Evolutionary conservation across 768 basidiomycete species (phyloP).

Genomic region (Phlebiopsis gigantea): DNA sequence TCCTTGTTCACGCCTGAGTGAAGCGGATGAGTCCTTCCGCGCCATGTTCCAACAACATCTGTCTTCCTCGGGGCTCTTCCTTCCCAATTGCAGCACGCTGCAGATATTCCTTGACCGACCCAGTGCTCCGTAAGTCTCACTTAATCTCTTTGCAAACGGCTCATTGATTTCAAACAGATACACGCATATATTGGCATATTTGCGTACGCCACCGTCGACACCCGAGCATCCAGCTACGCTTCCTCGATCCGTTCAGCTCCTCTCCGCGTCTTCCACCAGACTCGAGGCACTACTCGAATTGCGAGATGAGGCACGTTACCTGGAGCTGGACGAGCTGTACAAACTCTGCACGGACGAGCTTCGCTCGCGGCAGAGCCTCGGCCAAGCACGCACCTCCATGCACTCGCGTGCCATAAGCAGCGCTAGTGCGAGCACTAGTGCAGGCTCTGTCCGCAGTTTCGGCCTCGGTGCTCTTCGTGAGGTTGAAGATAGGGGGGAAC

Average conservation of each 20-base stretch:
- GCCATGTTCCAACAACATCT: constrained; percentile 60
- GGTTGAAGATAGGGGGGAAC: constrained; percentile 31
- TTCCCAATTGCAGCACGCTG: constrained; percentile 40
- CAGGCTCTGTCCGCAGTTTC: constrained; percentile 48
- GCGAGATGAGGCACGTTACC: constrained; percentile 72
- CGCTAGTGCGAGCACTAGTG: constrained; percentile 38
- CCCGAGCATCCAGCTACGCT: constrained; percentile 35
- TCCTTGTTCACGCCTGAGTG: constrained; percentile 39
- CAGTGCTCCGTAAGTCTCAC: constrained; percentile 63
- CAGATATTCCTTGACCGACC: constrained; percentile 79
- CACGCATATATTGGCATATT: constrained; percentile 5
- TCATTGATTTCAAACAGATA: constrained; percentile 17
- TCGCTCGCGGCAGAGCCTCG: constrained; percentile 30
- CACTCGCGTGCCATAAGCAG: constrained; percentile 47
- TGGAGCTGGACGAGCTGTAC: constrained; percentile 62
- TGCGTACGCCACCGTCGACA: constrained; percentile 7
- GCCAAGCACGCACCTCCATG: constrained; percentile 15
- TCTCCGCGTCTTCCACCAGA: constrained; percentile 37
- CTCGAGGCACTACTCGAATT: constrained; percentile 69
- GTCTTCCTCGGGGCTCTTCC: constrained; percentile 49
- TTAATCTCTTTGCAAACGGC: constrained; percentile 26
- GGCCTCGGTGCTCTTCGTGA: constrained; percentile 54
- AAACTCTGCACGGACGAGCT: constrained; percentile 67
- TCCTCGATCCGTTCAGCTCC: constrained; percentile 54
- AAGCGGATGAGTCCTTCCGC: constrained; percentile 42